Conservation (phyloP, 257 asterid genomes). For the Solanum bulbocastanum region DNA sequence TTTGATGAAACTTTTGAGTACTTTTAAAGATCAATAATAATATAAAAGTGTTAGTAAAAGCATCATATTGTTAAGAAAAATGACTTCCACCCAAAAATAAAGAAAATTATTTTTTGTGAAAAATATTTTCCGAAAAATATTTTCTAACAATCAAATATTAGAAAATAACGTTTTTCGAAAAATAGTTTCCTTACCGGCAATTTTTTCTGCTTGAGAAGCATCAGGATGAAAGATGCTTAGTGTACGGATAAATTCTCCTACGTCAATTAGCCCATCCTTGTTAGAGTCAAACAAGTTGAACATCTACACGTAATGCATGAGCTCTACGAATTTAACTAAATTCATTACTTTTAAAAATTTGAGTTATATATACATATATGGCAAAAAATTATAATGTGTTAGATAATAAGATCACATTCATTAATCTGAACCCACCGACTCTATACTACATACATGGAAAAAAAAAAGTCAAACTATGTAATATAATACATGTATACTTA, state of each 20-base stretch:
- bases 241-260: conserved; percentile 2
- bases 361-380: not conserved
- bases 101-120: not conserved
- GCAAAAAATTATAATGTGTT: not conserved
- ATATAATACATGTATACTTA: not conserved
- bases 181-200: not conserved
- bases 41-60: not conserved
- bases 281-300: conserved; percentile 13
- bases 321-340: not conserved
- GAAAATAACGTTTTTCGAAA: not conserved
- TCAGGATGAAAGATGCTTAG: conserved; percentile 34
- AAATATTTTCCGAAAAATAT: not conserved
- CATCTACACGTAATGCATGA: not conserved
- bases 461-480: too few relatives aligned
- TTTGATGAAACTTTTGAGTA: not conserved
- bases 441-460: not conserved
- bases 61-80: not conserved
- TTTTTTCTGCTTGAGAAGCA: conserved; percentile 39
- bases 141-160: not conserved
- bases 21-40: not conserved
- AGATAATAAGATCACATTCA: not conserved
- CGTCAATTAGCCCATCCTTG: conserved; percentile 5
- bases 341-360: not conserved
- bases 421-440: not conserved
- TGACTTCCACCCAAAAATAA: not conserved